Percentiles rank a stretch among this genome's conserved stretches.
These are phyloP conservation scores for Termitomyces sp. DNA, from an alignment of 1,284 basidiomycete species.

Conservation along the genomic window DNA sequence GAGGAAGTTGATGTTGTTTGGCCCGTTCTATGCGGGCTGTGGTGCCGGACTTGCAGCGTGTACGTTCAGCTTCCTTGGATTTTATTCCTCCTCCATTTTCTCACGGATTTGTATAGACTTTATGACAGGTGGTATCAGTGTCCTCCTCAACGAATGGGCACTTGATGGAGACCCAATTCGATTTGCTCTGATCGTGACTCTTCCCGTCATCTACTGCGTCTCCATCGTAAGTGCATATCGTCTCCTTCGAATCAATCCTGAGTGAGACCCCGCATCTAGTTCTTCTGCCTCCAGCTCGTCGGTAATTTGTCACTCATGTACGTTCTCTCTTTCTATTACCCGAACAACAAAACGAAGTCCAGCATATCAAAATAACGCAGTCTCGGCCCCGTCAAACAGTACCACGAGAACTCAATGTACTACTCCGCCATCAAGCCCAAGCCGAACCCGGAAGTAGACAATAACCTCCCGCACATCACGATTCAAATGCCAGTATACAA, in stretches of 20 bases:
- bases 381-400: constrained; percentile 71
- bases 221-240: constrained; percentile 47
- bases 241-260: background rate
- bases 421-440: constrained; percentile 64
- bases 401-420: constrained; percentile 69
- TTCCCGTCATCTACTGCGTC: constrained; percentile 69
- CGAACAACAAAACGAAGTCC: background rate
- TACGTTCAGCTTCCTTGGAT: constrained; percentile 26
- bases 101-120: constrained; percentile 40
- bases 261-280: constrained; percentile 32
- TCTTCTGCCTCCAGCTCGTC: constrained; percentile 67
- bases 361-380: constrained; percentile 23
- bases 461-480: constrained; percentile 71
- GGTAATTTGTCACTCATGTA: constrained; percentile 56
- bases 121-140: constrained; percentile 46
- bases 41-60: constrained; percentile 61
- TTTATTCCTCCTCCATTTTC: background rate
- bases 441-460: constrained; percentile 59
- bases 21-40: constrained; percentile 72
- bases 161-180: constrained; percentile 61
- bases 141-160: constrained; percentile 62
- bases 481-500: constrained; percentile 84
- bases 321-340: constrained; percentile 11
- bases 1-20: constrained; percentile 49
- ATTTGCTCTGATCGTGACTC: constrained; percentile 57